A percentile compares a stretch with the other conserved stretches of the same genome.
Evolutionary conservation across 2,329 filamentous ascomycete genomes (phyloP).

Genomic region (Alternaria incomplexa): DNA sequence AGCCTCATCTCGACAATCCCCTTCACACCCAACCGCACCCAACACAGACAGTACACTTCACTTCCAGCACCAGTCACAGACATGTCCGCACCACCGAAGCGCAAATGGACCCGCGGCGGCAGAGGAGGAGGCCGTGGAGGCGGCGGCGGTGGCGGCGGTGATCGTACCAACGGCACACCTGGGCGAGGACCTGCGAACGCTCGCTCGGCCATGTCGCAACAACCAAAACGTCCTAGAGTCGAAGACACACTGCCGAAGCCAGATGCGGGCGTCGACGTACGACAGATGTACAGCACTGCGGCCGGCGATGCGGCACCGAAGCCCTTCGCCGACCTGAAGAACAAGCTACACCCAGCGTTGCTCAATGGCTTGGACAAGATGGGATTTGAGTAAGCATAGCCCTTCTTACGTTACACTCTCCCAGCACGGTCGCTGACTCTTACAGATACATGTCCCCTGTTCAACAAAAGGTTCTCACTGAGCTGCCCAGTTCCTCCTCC

Average conservation of each 20-base stretch:
- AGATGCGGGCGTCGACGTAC: slow-evolving; percentile 24
- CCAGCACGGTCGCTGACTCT: slow-evolving; percentile 11
- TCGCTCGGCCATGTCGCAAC: slow-evolving; percentile 24
- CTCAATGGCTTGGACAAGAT: slow-evolving; percentile 44
- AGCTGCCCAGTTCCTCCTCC: slow-evolving; percentile 56
- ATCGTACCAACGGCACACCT: slow-evolving; percentile 11
- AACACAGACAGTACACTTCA: slow-evolving; percentile 16
- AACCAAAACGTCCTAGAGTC: slow-evolving; percentile 32
- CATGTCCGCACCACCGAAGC: slow-evolving; percentile 34
- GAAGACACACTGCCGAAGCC: slow-evolving; percentile 12
- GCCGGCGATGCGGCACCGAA: slow-evolving; percentile 28
- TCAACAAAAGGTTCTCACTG: slow-evolving; percentile 59
- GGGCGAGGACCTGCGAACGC: slow-evolving; percentile 9
- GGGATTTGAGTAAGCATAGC: slow-evolving; percentile 44
- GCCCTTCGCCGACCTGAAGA: slow-evolving; percentile 37
- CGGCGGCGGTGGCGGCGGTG: slow-evolving; percentile 13
- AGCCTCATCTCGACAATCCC: slow-evolving; percentile 16
- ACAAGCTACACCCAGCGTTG: slow-evolving; percentile 33
- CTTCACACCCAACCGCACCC: slow-evolving; percentile 10
- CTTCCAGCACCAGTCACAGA: slow-evolving; percentile 4
- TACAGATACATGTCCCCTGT: slow-evolving; percentile 59
- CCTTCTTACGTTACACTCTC: not conserved
- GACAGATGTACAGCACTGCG: slow-evolving; percentile 32
- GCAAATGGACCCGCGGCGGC: slow-evolving; percentile 30
- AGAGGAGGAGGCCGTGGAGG: slow-evolving; percentile 18